Base-by-base conservation (phyloP, 805 yeast genomes). In the Pichia cephalocereana region DNA sequence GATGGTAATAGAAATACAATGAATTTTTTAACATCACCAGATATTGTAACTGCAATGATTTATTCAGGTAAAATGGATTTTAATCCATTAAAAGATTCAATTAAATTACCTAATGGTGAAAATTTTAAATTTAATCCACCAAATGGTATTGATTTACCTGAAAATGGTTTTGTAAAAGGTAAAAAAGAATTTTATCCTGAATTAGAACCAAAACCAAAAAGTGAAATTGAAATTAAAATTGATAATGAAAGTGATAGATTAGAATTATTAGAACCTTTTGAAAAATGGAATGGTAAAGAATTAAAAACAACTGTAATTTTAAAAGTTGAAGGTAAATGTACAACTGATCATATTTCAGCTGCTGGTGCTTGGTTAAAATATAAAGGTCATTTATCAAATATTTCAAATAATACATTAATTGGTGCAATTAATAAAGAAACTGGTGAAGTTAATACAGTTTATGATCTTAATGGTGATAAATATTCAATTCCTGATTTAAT, bases 351-450 rank as follows among this genome's bases (percentile, higher is more conserved):
- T 66, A 93, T 91, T 58, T 89, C 97, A 27, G 98, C 98, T 46
- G 99, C 99, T 42, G 99, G 99, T 62, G 95, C 83, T 15, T 91
- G 99, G 99, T 78, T 91, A 70, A 93, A 93, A 74, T 91, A 93
- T 73, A 93, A 93, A 72, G 99, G 99, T 40, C 99, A 91, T 64
- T 76, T 91, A 61, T 96, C 91, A 65, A 91, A 91, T 70, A 93
- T 91, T 57, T 86, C 96, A 10, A 78, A 93, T 71, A 91, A 91
- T 72, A 93, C 98, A 12, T 75, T 91, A 62, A 91, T 91, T 59
- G 98, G 99, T 54, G 99, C 98, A 19, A 93, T 87, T 54, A 91
- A 93, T 67, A 87, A 86, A 65, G 99, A 93, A 70, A 88, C 96
- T 38, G 97, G 96, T 52, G 95, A 90, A 69, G 96, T 91, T 31